Evolutionary conservation across 257 asterid genomes (phyloP), one percentile per base, ranked within the genome.

Genomic region (Primulina eburnea): DNA sequence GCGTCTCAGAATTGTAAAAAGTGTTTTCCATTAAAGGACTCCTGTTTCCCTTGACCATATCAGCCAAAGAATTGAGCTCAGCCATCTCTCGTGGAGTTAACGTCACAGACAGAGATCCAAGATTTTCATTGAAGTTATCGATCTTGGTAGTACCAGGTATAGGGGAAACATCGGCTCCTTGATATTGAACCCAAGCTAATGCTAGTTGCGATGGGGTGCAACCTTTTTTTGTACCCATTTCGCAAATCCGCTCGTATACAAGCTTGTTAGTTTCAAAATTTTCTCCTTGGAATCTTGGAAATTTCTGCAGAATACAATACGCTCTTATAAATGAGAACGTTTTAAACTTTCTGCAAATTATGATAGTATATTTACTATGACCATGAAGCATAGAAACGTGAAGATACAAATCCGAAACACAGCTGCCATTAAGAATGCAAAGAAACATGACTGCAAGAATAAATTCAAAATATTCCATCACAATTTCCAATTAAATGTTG

Each of bases 111-210:
- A 82, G 67, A 21, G 86, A 81, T 37, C 67, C 77, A 3, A 80
- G 52, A 40, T 83, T 83, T 26, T 80, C 73, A 73, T 76, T 77
- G 8, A 83, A 76, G 82, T 83, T 83, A 0, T 50, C 76, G 5
- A 75, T 59, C 67, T 79, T 75, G n/a, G 88, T 83, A 63, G 88
- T 83, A 9, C 88, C 88, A 0, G 88, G 88, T 33, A 83, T 83
- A 11, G 88, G 88, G 29, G 70, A 38, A 73, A 83, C 88, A 14
- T 83, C 86, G 1, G 74, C 83, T 14, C 84, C 86, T 71, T 67
- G 80, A 77, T 76, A 82, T 59, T 78, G 88, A 53, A 83, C 86
- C 88, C 88, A 83, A 35, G 88, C 86, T 63, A 83, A 52, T 2
- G 88, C 88, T 33, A 81, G 80, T 50, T 82, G 88, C 37, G 88